Conservation (phyloP, 768 basidiomycete genomes). For the Myochromella boudieri region DNA sequence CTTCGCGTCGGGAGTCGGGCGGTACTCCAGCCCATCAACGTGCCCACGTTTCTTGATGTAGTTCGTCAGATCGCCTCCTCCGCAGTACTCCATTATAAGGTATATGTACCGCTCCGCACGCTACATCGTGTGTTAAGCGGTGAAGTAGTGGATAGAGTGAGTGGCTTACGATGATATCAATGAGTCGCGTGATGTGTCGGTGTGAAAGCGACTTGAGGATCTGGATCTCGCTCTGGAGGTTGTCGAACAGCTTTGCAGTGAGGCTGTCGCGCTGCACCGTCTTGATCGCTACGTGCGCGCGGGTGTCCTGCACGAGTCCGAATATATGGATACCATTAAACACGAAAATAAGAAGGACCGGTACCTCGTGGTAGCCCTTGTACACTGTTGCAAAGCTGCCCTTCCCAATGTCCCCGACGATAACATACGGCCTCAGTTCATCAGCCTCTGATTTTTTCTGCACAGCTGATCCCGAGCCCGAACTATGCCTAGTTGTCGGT, state of each 20-base stretch:
- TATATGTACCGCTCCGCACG: constrained; percentile 80
- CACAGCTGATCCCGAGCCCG: neutral
- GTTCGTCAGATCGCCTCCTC: constrained; percentile 92
- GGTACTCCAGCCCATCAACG: constrained; percentile 84
- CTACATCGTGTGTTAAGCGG: constrained; percentile 28
- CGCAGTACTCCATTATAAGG: constrained; percentile 96
- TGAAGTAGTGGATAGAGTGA: neutral
- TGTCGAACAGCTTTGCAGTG: constrained; percentile 91
- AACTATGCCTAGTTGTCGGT: constrained; percentile 3
- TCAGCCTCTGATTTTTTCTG: constrained; percentile 50
- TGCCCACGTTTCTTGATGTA: constrained; percentile 98
- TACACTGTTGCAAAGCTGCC: constrained; percentile 97
- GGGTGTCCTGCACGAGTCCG: constrained; percentile 69
- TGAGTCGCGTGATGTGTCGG: constrained; percentile 87
- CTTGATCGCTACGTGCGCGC: constrained; percentile 88
- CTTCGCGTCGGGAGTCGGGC: constrained; percentile 65
- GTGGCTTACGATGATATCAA: constrained; percentile 81
- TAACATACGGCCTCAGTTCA: constrained; percentile 75
- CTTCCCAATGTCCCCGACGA: constrained; percentile 76
- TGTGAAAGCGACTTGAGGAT: constrained; percentile 94
- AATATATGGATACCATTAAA: neutral
- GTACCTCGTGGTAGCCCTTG: constrained; percentile 87
- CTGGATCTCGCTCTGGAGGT: constrained; percentile 96
- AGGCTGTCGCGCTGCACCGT: constrained; percentile 87
- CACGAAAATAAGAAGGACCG: constrained; percentile 22